A percentile compares a stretch with the other conserved stretches of the same genome.
Conservation (phyloP, 2,329 filamentous ascomycete species). For the Diaporthe vexans region DNA sequence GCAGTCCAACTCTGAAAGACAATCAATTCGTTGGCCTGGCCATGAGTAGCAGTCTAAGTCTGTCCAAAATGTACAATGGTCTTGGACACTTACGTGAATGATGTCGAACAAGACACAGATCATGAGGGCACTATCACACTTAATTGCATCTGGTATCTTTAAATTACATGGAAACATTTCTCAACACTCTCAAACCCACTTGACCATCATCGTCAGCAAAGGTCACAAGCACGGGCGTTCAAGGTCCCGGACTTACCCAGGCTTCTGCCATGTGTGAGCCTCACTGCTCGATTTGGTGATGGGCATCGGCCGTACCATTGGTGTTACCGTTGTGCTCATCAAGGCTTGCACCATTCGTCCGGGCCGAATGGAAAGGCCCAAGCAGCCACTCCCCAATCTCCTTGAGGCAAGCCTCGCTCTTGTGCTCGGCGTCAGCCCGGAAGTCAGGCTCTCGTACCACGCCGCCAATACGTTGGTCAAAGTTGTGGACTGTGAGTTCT, state of each 20-base stretch:
- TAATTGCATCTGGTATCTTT: neutral
- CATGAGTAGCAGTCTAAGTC: no score
- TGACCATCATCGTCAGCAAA: neutral
- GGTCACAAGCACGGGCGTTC: neutral
- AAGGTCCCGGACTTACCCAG: slow-evolving; percentile 16
- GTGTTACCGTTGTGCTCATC: slow-evolving; percentile 3
- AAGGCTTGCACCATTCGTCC: neutral
- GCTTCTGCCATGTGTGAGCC: slow-evolving; percentile 27
- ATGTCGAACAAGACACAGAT: neutral
- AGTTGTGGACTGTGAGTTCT: slow-evolving; percentile 22
- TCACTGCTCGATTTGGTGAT: slow-evolving; percentile 35
- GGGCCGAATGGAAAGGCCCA: neutral
- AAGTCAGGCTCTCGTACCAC: slow-evolving; percentile 35
- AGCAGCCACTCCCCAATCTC: slow-evolving; percentile 35
- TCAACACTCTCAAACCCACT: neutral
- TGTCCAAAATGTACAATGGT: neutral
- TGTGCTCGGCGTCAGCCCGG: slow-evolving; percentile 34
- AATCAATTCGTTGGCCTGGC: neutral
- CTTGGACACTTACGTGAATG: neutral
- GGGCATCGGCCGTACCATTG: slow-evolving; percentile 27
- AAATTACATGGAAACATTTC: neutral
- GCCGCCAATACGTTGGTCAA: slow-evolving; percentile 35
- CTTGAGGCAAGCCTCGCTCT: slow-evolving; percentile 33
- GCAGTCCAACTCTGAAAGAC: neutral
- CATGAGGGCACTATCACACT: neutral